Evolutionary conservation across 768 basidiomycete species (phyloP).

Genomic region (Daedalea quercina): DNA sequence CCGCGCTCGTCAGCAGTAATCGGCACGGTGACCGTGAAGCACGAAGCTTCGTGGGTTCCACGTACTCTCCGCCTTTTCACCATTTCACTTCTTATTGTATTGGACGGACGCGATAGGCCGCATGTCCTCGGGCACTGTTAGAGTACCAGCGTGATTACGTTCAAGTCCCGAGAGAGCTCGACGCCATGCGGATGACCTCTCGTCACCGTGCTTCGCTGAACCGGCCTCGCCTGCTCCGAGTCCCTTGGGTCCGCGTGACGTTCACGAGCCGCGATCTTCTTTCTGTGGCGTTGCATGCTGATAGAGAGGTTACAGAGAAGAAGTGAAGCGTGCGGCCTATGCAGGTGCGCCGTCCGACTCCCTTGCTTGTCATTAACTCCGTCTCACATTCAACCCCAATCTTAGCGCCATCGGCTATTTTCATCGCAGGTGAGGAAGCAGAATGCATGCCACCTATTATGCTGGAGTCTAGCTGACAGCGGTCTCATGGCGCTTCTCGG

Average conservation of each 20-base stretch:
- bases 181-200: no score
- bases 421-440: conserved; percentile 38
- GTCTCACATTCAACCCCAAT: not conserved
- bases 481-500: not conserved
- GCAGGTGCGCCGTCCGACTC: conserved; percentile 39
- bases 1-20: not conserved
- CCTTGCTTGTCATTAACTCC: conserved; percentile 2
- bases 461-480: not conserved
- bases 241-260: not conserved
- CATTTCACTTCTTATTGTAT: no score
- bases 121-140: no score
- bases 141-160: no score
- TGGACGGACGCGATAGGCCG: no score
- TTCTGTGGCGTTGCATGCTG: conserved; percentile 3
- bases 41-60: not conserved
- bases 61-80: not conserved
- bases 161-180: no score
- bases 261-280: not conserved
- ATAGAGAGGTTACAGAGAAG: conserved; percentile 42
- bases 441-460: not conserved
- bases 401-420: conserved; percentile 50
- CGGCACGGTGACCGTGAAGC: not conserved
- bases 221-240: not conserved
- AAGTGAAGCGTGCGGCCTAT: conserved; percentile 74
- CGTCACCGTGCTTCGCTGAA: no score